Percentiles rank a stretch among this genome's conserved stretches.
These are phyloP conservation scores for Citrus trifoliata DNA, from an alignment of 345 rosid genomes.

Conservation along the genomic window DNA sequence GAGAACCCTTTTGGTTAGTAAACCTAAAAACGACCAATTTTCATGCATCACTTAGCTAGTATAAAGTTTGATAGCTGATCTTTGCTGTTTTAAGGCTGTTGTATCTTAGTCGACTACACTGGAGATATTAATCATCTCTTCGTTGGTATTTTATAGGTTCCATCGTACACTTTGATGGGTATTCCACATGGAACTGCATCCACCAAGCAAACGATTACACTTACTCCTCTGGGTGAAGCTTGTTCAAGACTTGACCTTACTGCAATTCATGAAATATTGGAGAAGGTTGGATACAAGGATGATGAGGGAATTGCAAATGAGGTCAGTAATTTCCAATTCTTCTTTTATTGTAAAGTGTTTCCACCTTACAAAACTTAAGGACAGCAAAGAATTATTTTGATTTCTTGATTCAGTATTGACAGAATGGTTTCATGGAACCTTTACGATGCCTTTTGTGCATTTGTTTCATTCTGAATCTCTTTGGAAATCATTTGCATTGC, in stretches of 20 bases:
- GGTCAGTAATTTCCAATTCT: conserved; percentile 35
- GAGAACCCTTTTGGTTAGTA: background rate
- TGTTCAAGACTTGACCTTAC: conserved; percentile 78
- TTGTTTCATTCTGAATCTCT: background rate
- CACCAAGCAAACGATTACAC: conserved; percentile 34
- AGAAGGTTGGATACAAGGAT: conserved; percentile 72
- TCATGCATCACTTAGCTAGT: background rate
- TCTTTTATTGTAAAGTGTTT: conserved; percentile 1
- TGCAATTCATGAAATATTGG: conserved; percentile 74
- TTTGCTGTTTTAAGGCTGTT: background rate
- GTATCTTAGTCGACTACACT: background rate
- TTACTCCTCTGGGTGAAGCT: conserved; percentile 77
- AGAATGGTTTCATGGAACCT: background rate
- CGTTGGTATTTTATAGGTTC: conserved; percentile 38
- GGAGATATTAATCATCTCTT: background rate
- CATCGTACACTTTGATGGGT: conserved; percentile 63
- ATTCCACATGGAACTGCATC: conserved; percentile 54
- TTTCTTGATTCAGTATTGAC: background rate
- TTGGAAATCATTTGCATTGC: conserved; percentile 15
- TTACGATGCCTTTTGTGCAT: background rate
- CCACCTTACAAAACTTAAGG: background rate
- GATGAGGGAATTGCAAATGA: conserved; percentile 84
- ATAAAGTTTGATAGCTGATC: background rate
- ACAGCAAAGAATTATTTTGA: background rate
- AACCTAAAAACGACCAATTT: background rate